phyloP scores from a whole-genome alignment of 345 rosid species.

The Lepidium aucheri region DNA sequence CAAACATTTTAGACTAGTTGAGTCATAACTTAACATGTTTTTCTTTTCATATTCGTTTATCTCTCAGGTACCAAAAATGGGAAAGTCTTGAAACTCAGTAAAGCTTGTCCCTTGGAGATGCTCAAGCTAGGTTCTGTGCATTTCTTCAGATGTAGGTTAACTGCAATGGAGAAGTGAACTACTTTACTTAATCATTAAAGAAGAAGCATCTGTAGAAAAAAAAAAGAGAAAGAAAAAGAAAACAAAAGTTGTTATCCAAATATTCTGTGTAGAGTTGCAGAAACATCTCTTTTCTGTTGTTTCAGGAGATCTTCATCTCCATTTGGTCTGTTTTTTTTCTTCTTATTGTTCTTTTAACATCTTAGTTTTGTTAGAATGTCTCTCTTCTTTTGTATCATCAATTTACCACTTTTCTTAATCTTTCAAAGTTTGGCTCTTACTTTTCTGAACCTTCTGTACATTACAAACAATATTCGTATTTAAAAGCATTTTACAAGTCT shows the following conservation, averaged over 20 bases:
- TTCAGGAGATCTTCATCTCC: conserved; percentile 10
- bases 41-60: background rate
- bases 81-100: conserved; percentile 19
- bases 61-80: conserved; percentile 28
- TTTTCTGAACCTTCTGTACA: background rate
- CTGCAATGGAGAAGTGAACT: conserved; percentile 15
- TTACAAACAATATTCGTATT: background rate
- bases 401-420: conserved; percentile 8
- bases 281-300: conserved; percentile 17
- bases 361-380: conserved; percentile 18
- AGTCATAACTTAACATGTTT: background rate
- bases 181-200: conserved; percentile 15
- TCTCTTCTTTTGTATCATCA: conserved; percentile 13
- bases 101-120: conserved; percentile 10
- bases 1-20: background rate
- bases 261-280: conserved; percentile 26
- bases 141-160: conserved; percentile 21
- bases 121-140: conserved; percentile 18
- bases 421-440: conserved; percentile 1
- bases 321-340: background rate
- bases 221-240: background rate
- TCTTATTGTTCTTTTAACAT: background rate
- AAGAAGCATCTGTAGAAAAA: conserved; percentile 23
- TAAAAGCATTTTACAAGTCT: too few species aligned
- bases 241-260: conserved; percentile 8